A percentile compares a stretch with the other conserved stretches of the same genome.
These are phyloP conservation scores for Chrysoporthe puriensis DNA, from an alignment of 2,329 filamentous ascomycete species.

Conservation along the genomic window DNA sequence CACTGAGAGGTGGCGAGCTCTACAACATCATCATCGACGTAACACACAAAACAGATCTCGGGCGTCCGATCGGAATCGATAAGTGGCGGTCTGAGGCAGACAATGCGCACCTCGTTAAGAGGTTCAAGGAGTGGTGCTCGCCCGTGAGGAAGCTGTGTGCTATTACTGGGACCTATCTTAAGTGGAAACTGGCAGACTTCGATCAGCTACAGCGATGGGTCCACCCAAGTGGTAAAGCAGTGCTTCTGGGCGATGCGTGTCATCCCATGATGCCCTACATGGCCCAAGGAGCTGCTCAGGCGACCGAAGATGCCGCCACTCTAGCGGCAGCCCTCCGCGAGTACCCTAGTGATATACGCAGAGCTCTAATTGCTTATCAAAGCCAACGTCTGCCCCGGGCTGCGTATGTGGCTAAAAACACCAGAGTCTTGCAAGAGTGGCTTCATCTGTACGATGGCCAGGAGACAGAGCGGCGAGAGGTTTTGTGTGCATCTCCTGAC, in stretches of 20 bases:
- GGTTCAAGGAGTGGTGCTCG: conserved; percentile 43
- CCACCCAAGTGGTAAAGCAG: conserved; percentile 43
- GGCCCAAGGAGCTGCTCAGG: conserved; percentile 50
- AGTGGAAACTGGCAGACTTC: conserved; percentile 52
- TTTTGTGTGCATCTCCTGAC: conserved; percentile 25
- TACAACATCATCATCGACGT: conserved; percentile 41
- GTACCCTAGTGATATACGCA: conserved; percentile 16
- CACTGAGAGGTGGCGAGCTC: conserved; percentile 37
- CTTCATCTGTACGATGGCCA: conserved; percentile 33
- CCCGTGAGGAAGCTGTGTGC: conserved; percentile 40
- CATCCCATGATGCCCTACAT: conserved; percentile 55
- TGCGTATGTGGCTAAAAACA: conserved; percentile 31
- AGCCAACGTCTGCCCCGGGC: conserved; percentile 30
- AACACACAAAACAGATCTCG: conserved; percentile 29
- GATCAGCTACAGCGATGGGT: conserved; percentile 45
- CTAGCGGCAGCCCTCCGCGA: conserved; percentile 31
- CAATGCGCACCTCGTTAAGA: conserved; percentile 40
- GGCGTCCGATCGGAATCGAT: conserved; percentile 14
- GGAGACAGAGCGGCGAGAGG: conserved; percentile 31
- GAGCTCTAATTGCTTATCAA: conserved; percentile 27
- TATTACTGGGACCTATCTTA: conserved; percentile 45
- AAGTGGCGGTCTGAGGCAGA: conserved; percentile 37
- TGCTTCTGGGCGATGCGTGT: conserved; percentile 48
- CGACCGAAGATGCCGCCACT: conserved; percentile 48
- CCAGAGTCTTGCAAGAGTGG: conserved; percentile 32